Evolutionary conservation across 345 rosid species (phyloP).

Genomic region (Lumnitzera littorea): DNA sequence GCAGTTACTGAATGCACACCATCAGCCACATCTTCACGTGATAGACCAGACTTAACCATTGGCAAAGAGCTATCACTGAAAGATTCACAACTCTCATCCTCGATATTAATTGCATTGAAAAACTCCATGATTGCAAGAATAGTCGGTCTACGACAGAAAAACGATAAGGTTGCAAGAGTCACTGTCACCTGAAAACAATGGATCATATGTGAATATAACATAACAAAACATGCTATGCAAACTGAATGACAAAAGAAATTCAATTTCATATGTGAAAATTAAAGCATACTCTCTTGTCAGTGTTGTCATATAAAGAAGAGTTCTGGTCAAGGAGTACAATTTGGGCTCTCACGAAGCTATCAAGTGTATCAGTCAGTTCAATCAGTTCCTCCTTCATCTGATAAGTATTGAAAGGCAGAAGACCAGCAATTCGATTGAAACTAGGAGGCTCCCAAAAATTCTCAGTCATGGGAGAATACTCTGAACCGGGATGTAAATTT

Average conservation of each 20-base stretch:
- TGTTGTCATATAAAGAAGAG: conserved; percentile 58
- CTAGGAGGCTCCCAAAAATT: conserved; percentile 49
- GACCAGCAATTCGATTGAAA: conserved; percentile 65
- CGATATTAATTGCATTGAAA: conserved; percentile 56
- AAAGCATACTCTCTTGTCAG: conserved; percentile 61
- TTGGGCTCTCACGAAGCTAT: conserved; percentile 96
- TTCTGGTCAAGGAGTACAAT: conserved; percentile 63
- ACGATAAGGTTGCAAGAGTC: conserved; percentile 78
- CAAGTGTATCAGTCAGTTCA: conserved; percentile 42
- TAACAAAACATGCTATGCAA: neutral
- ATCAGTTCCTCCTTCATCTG: conserved; percentile 26
- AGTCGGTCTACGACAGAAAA: conserved; percentile 94
- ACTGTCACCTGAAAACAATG: conserved; percentile 49
- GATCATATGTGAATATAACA: no score
- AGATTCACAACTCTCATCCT: conserved; percentile 53
- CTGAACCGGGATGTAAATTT: conserved; percentile 14
- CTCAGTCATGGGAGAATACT: conserved; percentile 14
- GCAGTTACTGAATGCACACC: conserved; percentile 17
- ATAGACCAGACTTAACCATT: conserved; percentile 26
- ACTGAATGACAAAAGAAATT: conserved; percentile 12
- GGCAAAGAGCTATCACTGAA: conserved; percentile 50
- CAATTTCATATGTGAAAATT: neutral
- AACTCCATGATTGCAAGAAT: conserved; percentile 91
- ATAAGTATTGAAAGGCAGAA: conserved; percentile 53
- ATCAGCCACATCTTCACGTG: conserved; percentile 34